These are phyloP conservation scores for Hibiscus tridactylites DNA, from an alignment of 345 rosid species.

Conservation along the genomic window DNA sequence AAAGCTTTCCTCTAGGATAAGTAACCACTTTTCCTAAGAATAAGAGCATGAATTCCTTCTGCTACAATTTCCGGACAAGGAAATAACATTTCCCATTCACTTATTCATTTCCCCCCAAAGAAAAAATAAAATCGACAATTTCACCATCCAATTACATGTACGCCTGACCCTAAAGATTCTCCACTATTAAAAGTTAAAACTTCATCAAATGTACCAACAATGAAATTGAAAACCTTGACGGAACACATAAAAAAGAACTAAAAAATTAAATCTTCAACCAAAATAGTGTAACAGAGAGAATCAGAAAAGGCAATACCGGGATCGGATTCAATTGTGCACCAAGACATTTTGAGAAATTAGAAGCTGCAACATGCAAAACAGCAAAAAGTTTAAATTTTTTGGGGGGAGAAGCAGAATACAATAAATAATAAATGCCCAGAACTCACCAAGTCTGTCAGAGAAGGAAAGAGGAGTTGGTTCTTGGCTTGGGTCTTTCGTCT, in stretches of 20 bases:
- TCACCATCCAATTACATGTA: background rate
- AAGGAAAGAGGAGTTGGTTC: background rate
- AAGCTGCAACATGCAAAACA: background rate
- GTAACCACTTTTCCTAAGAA: background rate
- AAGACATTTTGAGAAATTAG: conserved; percentile 53
- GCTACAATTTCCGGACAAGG: background rate
- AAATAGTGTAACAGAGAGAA: background rate
- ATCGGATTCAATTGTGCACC: conserved; percentile 99
- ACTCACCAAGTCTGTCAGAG: background rate
- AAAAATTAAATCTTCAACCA: background rate
- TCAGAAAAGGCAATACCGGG: conserved; percentile 49
- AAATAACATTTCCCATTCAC: background rate
- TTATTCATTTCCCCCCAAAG: background rate
- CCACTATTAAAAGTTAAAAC: no score
- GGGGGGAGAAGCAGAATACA: background rate
- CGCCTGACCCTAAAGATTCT: no score
- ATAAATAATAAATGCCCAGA: background rate
- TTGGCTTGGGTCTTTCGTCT: background rate
- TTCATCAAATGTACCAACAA: no score
- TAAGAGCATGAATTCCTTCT: background rate
- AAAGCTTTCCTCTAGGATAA: background rate
- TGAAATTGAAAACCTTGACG: no score
- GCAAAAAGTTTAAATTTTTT: background rate
- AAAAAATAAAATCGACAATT: background rate
- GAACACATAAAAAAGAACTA: no score